Evolutionary conservation across 2,329 filamentous ascomycete species (phyloP), one percentile per base, ranked within the genome.

Genomic region (Cryphonectria japonica): DNA sequence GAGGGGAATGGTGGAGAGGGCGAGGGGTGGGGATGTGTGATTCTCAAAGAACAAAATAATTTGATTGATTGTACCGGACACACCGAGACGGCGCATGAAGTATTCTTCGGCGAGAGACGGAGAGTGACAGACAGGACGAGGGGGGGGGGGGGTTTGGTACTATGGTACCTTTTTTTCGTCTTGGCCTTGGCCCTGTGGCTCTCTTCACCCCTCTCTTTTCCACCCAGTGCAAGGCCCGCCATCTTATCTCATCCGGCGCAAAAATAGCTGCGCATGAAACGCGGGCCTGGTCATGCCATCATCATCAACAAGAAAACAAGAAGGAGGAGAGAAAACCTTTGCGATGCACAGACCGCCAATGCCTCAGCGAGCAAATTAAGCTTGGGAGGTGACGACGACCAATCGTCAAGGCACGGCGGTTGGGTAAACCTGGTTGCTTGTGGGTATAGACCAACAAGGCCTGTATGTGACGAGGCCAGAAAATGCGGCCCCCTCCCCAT

Each of bases 201-300:
- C 54, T 26, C n/a, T 26, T 26, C 1, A 26, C 26, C 26, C 26
- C 26, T 26, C 26, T 26, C 26, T 26, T 26, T 26, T 26, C 54
- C 14, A 3, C 26, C 54, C 26, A 54, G 52, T 13, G 29, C 54
- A 32, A 59, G 54, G 14, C 26, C 52, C 54, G 54, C 26, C 54
- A 32, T 59, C 26, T 59, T 59, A 16, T 16, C 46, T 50, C 54
- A 16, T 59, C 54, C 54, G 11, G 54, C 26, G 29, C 41, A 65
- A 32, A 41, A 41, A 41, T 66, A 66, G 54, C 54, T 59, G 54
- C 54, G 54, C 13, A 59, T 59, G 54, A 59, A 59, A 59, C 29
- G 32, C 54, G 54, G 54, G 11, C 13, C 29, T 34, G 29, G 54
- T 59, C 54, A 59, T 59, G 54, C 54, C 29, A 59, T 34, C 54